A percentile compares a stretch with the other conserved stretches of the same genome.
Evolutionary conservation across 192 early-diverging fungal genomes (phyloP).

Genomic region (Podila verticillata): DNA sequence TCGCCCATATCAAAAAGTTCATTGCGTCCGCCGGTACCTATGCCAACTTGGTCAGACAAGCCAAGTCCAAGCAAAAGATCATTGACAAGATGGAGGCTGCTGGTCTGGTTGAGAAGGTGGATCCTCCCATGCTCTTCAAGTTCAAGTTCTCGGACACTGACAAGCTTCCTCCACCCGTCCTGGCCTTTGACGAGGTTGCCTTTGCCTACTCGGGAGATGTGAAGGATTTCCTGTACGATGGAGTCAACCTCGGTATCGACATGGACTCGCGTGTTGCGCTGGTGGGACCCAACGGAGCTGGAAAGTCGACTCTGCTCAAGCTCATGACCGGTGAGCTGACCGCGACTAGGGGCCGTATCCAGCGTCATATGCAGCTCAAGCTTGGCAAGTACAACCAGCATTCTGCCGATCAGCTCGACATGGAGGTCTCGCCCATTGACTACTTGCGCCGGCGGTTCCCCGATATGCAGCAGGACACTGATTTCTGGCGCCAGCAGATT

Average conservation of each 20-base stretch:
- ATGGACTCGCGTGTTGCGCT: conserved; percentile 99
- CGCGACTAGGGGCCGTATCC: conserved; percentile 85
- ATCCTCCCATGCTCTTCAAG: conserved; percentile 75
- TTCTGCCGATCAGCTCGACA: conserved; percentile 95
- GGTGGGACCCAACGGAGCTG: conserved; percentile 95
- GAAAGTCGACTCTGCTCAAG: conserved; percentile 98
- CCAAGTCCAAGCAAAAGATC: conserved; percentile 99
- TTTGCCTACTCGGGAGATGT: conserved; percentile 92
- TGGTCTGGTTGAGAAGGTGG: conserved; percentile 96
- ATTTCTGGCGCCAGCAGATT: conserved; percentile 92
- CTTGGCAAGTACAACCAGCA: conserved; percentile 98
- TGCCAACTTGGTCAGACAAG: conserved; percentile 95
- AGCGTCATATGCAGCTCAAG: conserved; percentile 92
- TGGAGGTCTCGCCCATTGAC: conserved; percentile 87
- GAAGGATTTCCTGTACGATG: conserved; percentile 85
- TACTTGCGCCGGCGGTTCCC: conserved; percentile 90
- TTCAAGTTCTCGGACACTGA: conserved; percentile 90
- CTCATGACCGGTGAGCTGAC: conserved; percentile 92
- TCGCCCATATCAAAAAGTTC: conserved; percentile 98
- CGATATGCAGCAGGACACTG: conserved; percentile 82
- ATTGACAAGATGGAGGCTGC: conserved; percentile 99
- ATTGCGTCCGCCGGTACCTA: conserved; percentile 99
- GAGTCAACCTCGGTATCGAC: conserved; percentile 94
- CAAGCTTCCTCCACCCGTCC: conserved; percentile 96
- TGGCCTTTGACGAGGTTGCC: conserved; percentile 91